Percentiles rank a stretch among this genome's conserved stretches.
These are phyloP conservation scores for Allomyces macrogynus DNA, from an alignment of 192 early-diverging fungal genomes.

Conservation along the genomic window DNA sequence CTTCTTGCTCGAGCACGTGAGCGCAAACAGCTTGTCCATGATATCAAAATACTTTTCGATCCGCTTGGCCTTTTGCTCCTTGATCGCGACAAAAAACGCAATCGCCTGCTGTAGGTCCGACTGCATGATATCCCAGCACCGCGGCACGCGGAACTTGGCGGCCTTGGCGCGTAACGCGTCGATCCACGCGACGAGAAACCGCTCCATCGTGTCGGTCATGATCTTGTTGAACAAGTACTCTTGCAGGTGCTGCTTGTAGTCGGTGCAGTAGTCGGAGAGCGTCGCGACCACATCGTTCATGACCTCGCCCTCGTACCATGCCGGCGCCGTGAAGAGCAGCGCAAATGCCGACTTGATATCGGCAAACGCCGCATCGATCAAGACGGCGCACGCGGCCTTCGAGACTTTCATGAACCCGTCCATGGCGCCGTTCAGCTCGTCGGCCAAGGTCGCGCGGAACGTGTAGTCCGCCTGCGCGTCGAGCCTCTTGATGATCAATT, in stretches of 20 bases:
- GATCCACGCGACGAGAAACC: constrained; percentile 63
- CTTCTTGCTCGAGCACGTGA: constrained; percentile 60
- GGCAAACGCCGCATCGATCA: constrained; percentile 66
- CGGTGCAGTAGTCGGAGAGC: constrained; percentile 80
- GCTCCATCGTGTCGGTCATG: constrained; percentile 66
- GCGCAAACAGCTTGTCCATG: constrained; percentile 53
- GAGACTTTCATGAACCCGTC: constrained; percentile 82
- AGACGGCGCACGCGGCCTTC: constrained; percentile 46
- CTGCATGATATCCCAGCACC: constrained; percentile 44
- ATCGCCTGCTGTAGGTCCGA: constrained; percentile 49
- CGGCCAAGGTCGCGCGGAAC: background rate
- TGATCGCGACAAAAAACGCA: constrained; percentile 41
- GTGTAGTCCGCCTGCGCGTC: constrained; percentile 7
- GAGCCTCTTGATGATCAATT: constrained; percentile 39
- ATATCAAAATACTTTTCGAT: constrained; percentile 51
- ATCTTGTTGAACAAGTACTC: constrained; percentile 75
- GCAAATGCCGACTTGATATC: constrained; percentile 57
- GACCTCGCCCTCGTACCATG: constrained; percentile 84
- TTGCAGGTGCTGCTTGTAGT: constrained; percentile 69
- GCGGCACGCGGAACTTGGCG: constrained; percentile 48
- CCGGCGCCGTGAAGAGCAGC: constrained; percentile 42
- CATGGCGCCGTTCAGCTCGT: constrained; percentile 44
- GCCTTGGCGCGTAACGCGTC: constrained; percentile 66
- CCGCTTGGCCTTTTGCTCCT: background rate
- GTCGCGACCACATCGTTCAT: constrained; percentile 77